Percentiles rank a stretch among this genome's conserved stretches.
Evolutionary conservation across 768 basidiomycete genomes (phyloP).

Genomic region (Aureoboletus auriporus): DNA sequence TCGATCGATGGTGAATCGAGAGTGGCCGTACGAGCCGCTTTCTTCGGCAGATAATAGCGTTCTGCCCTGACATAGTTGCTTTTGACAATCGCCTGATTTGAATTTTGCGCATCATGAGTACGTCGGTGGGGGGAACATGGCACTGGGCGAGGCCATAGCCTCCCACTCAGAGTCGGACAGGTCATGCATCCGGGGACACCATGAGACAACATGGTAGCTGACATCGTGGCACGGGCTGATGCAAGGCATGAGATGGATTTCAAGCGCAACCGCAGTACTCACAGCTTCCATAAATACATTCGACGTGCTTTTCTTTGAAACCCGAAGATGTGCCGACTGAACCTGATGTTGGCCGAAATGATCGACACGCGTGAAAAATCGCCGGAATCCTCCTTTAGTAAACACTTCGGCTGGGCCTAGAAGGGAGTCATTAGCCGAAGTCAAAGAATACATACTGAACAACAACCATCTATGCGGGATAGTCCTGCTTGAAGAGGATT

Average conservation of each 20-base stretch:
- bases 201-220: constrained; percentile 23
- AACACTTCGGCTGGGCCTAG: constrained; percentile 68
- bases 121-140: neutral
- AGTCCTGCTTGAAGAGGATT: constrained; percentile 56
- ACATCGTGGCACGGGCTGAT: constrained; percentile 24
- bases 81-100: constrained; percentile 26
- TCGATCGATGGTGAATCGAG: constrained; percentile 2
- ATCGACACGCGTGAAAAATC: constrained; percentile 61
- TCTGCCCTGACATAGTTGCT: constrained; percentile 10
- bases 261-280: constrained; percentile 17
- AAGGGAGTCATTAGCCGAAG: neutral
- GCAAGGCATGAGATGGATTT: constrained; percentile 6
- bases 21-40: constrained; percentile 16
- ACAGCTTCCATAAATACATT: constrained; percentile 59
- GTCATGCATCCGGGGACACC: constrained; percentile 5
- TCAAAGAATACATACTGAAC: neutral
- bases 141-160: constrained; percentile 1
- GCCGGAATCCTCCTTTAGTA: constrained; percentile 63
- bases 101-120: constrained; percentile 24
- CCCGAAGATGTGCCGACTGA: constrained; percentile 52
- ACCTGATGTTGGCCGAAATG: constrained; percentile 48
- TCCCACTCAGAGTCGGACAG: constrained; percentile 18
- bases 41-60: constrained; percentile 15
- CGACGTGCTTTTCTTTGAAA: constrained; percentile 51
- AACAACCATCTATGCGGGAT: constrained; percentile 66